Base-by-base conservation (phyloP, 208 protist species). In the Crithidia fasciculata region DNA sequence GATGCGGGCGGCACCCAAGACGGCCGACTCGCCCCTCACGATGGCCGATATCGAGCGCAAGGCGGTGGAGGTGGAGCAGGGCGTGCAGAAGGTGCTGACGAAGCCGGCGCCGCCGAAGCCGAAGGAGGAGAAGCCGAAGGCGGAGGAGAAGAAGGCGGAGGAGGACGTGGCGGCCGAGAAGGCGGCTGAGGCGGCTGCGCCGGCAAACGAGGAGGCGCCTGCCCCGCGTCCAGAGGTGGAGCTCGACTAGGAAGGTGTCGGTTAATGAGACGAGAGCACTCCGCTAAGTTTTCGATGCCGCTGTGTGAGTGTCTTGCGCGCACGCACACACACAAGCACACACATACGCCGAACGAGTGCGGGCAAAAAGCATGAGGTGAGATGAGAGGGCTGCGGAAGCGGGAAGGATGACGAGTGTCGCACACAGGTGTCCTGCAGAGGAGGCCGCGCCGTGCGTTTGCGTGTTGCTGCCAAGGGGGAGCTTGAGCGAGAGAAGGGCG, bases 1-100 rank as follows among this genome's bases (percentile, higher is more conserved):
- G 72, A 78, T 90, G 78, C 49, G 63, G 61, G 75, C 71, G 37
- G 56, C 68, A 0, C 75, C 86, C 40, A 95, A 92, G 84, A 86
- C 67, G 55, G 40, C 82, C 62, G 72, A 80, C 12, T 69, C 80
- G 47, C 58, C 36, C 18, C 49, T 95, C 66, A 89, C 82, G 43
- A 53, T 50, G 4, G 60, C 12, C 12, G 67, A 72, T 28, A 47
- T 95, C 13, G 77, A 89, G 71, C 63, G 65, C 55, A 85, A 83
- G 70, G 78, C 68, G 43, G 50, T 60, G 60, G 76, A 75, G 54
- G 83, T 91, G 54, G 71, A 72, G 55, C 68, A 60, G 28, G 76
- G 55, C 37, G 80, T 95, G 45, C 9, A 55, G 19, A 74, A 70
- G n/a, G 77, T 94, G 40, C 39, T 92, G 57, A 83, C 84, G 77